Conservation (phyloP, 1,284 basidiomycete genomes). For the Irpex rosettiformis region DNA sequence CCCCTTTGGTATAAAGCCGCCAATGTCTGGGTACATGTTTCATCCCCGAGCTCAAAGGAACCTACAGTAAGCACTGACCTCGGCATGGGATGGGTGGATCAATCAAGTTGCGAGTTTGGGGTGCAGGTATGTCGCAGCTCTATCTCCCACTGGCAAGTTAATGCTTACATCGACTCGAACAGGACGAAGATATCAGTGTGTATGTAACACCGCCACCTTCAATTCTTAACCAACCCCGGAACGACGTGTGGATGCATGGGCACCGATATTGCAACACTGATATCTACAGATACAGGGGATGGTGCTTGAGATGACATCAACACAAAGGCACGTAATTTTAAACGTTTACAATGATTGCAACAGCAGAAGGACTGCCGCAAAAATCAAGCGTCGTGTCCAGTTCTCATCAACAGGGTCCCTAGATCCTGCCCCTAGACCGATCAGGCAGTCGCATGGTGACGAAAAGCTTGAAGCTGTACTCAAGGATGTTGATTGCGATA, state of each 20-base stretch:
- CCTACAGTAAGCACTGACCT: neutral
- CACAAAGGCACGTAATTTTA: neutral
- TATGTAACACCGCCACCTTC: no score
- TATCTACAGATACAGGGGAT: no score
- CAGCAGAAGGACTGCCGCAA: neutral
- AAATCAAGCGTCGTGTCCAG: slow-evolving; percentile 26
- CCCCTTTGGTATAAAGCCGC: neutral
- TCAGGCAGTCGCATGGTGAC: no score
- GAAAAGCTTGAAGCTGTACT: neutral
- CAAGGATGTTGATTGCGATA: neutral
- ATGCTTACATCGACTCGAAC: no score
- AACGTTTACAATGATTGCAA: neutral
- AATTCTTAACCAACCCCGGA: no score
- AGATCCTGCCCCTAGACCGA: slow-evolving; percentile 50
- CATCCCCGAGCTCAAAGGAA: neutral
- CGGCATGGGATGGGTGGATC: neutral
- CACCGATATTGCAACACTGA: no score
- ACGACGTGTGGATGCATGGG: no score
- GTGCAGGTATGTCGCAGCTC: no score
- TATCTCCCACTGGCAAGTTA: no score
- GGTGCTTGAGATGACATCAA: neutral
- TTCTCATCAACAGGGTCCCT: slow-evolving; percentile 47
- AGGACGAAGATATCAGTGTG: no score
- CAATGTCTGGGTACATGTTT: neutral
- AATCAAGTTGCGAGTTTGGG: no score